Base-by-base conservation (phyloP, 331 rosid genomes). In the Cucumis variabilis region DNA sequence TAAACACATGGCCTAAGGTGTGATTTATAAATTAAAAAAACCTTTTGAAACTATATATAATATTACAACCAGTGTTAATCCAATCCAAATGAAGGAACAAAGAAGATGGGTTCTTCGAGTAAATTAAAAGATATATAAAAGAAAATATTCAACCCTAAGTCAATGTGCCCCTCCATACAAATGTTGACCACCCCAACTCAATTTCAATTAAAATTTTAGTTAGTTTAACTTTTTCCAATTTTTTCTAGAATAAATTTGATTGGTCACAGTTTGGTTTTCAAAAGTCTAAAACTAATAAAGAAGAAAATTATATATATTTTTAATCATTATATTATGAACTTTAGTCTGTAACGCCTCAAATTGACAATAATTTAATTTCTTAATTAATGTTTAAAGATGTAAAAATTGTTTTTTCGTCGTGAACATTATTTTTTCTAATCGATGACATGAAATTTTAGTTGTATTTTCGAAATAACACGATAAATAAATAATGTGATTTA, bases 11-110 rank as follows among this genome's bases (percentile, higher is more conserved):
- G 2, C 9, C 9, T 79, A 25, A 51, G 21, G 7, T 51, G 62
- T 13, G 82, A 46, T n/a, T 44, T 46, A 75, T 4, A 41, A 75
- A 75, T 75, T 11, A 75, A 75, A 75, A 44, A 37, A 74, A 3
- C 63, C 12, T 77, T 50, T 77, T 23, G 9, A 50, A 77, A 77
- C 83, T 78, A 78, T 51, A 78, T 78, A 75, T 13, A 37, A 37
- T 75, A 46, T n/a, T 78, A 50, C 14, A 8, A 78, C 24, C 13
- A n/a, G 5, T 21, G 15, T n/a, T 14, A 3, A 20, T 62, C 13
- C 11, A 8, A n/a, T 66, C 16, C 25, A 20, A 33, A 79, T 25
- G 84, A 79, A 79, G 46, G 84, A 9, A 24, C 82, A 15, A 27
- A 51, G 84, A 79, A 24, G 65, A 79, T 51, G 44, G n/a, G 44